Evolutionary conservation across 805 yeast genomes (phyloP).

Genomic region (Candida sanyiensis): DNA sequence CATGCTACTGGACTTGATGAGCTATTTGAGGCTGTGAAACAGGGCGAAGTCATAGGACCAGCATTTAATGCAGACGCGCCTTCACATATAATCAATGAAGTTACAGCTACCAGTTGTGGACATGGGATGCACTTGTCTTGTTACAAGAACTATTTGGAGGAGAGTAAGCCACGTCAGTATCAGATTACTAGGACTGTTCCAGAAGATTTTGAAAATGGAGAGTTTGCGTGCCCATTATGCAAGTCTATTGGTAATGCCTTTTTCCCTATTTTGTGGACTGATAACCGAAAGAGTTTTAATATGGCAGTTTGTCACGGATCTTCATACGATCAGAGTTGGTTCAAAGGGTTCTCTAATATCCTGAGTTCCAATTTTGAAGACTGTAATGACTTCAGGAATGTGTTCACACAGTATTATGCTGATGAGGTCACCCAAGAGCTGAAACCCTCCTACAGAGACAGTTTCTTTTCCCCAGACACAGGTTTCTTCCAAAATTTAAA

Average conservation of each 20-base stretch:
- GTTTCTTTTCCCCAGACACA: constrained; percentile 5
- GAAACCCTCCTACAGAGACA: constrained; percentile 8
- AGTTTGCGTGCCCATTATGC: constrained; percentile 87
- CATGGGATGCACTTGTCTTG: constrained; percentile 91
- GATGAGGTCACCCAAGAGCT: constrained; percentile 4
- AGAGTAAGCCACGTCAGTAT: constrained; percentile 49
- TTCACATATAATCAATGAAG: constrained; percentile 8
- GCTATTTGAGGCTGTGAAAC: constrained; percentile 33
- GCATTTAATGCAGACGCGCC: constrained; percentile 49
- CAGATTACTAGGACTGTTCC: constrained; percentile 83
- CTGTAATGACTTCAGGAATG: neutral
- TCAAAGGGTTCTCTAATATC: constrained; percentile 3
- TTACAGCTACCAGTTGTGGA: constrained; percentile 68
- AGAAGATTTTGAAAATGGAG: constrained; percentile 62
- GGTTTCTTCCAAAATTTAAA: constrained; percentile 8
- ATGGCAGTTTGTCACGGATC: constrained; percentile 13
- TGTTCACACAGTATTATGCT: constrained; percentile 14
- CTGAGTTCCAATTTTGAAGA: no score
- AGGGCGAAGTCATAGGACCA: constrained; percentile 54
- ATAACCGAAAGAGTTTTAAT: constrained; percentile 33
- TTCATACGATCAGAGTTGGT: no score
- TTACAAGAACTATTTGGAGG: constrained; percentile 54
- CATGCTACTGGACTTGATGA: constrained; percentile 32
- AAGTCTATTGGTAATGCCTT: constrained; percentile 80
- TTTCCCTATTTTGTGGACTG: constrained; percentile 64